Conservation (phyloP, 768 basidiomycete genomes). For the Dioszegia hungarica region DNA sequence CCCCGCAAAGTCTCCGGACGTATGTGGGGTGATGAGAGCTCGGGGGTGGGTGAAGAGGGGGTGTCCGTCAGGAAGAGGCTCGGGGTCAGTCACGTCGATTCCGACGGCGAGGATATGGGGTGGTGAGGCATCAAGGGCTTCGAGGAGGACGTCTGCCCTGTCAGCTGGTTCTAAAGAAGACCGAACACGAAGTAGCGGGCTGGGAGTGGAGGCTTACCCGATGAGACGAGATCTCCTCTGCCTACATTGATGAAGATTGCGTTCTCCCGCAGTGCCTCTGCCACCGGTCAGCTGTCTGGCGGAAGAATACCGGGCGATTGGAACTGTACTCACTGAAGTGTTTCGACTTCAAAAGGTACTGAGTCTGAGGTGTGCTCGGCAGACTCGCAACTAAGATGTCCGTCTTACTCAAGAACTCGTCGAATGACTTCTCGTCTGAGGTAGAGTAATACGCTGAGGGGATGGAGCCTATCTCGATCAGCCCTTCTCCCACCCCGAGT, state of each 20-base stretch:
- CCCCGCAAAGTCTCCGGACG: conserved; percentile 39
- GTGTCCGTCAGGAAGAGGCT: conserved; percentile 48
- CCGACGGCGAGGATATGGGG: conserved; percentile 29
- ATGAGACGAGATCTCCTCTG: conserved; percentile 46
- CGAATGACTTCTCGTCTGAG: conserved; percentile 34
- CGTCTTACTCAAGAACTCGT: conserved; percentile 36
- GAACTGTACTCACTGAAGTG: conserved; percentile 37
- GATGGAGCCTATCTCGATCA: conserved; percentile 30
- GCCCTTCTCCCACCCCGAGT: not conserved
- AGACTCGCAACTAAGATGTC: conserved; percentile 48
- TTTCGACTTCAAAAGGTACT: conserved; percentile 27
- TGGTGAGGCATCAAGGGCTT: conserved; percentile 14
- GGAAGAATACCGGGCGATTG: not conserved
- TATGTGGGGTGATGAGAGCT: conserved; percentile 50
- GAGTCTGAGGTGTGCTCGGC: conserved; percentile 41
- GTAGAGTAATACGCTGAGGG: conserved; percentile 44
- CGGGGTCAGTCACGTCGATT: conserved; percentile 50
- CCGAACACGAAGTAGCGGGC: too few species aligned
- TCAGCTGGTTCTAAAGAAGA: conserved; percentile 4
- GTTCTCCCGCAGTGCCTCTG: conserved; percentile 37
- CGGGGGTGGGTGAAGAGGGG: conserved; percentile 46
- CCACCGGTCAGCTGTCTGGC: not conserved
- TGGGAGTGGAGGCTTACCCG: conserved; percentile 25
- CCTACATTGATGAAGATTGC: conserved; percentile 50
- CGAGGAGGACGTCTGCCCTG: conserved; percentile 24